phyloP scores from a whole-genome alignment of 768 basidiomycete genomes.

The Agaricus bisporus region DNA sequence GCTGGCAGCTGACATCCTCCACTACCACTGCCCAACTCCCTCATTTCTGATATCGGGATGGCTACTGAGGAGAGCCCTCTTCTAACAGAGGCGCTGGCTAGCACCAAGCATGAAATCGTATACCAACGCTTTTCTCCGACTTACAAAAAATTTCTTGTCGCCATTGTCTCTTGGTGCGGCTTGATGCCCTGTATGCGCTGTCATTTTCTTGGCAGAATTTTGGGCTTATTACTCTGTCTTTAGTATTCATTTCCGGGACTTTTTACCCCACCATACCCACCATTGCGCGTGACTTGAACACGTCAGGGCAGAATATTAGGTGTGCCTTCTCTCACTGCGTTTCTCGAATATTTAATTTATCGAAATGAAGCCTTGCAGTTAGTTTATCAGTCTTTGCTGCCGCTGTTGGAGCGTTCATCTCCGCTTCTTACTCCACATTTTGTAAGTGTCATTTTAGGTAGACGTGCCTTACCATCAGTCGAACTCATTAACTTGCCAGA shows the following conservation, averaged over 20 bases:
- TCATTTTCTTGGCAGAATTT: background rate
- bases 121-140: constrained; percentile 50
- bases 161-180: constrained; percentile 54
- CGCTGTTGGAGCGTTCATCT: constrained; percentile 26
- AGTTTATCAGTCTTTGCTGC: constrained; percentile 28
- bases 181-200: constrained; percentile 48
- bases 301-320: constrained; percentile 55
- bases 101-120: constrained; percentile 23
- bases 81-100: background rate
- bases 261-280: constrained; percentile 74
- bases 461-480: too few relatives aligned
- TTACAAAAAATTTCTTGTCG: constrained; percentile 48
- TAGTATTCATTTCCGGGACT: constrained; percentile 63
- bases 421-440: constrained; percentile 32
- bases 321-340: constrained; percentile 13
- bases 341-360: background rate
- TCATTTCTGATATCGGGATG: background rate
- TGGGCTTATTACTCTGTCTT: background rate
- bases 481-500: constrained; percentile 30
- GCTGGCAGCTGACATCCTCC: background rate
- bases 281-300: constrained; percentile 57
- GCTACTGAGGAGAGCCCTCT: background rate
- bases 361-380: constrained; percentile 25
- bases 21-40: background rate
- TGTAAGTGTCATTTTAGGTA: constrained; percentile 20